Evolutionary conservation across 495 filamentous ascomycete species (phyloP), one percentile per base, ranked within the genome.

Genomic region (Xylaria bambusicola): DNA sequence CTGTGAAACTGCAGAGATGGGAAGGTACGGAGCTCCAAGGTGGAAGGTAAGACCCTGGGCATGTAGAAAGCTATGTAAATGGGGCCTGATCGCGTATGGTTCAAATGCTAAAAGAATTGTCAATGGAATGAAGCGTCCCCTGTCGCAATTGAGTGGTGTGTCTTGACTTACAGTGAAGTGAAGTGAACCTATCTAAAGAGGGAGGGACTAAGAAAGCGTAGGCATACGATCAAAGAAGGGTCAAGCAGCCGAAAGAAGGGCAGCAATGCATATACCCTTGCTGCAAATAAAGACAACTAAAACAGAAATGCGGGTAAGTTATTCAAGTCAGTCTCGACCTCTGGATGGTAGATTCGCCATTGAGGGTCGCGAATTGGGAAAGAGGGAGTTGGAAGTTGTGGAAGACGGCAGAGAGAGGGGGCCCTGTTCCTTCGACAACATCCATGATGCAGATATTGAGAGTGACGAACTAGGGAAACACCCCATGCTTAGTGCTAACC

Each of bases 101-200:
- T 50, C 50, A 69, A 69, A 64, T 24, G 66, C 66, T 69, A 52
- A 18, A 21, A 55, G 40, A 29, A 26, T 51, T 47, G 67, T 69
- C 47, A 69, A 67, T 65, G 56, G 40, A 36, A 26, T 51, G 57
- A 10, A 33, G 5, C 5, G 48, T 50, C 55, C 49, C 64, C 53
- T 53, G 26, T 20, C 27, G 61, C 47, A 48, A 33, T 12, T 21
- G 18, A 10, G 8, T 10, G 2, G 4, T 12, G 3, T 36, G 45
- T 48, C 44, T 55, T 56, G 57, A 67, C 67, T 69, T 69, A 69
- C 67, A 69, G 58, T 62, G 67, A 67, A 59, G 62, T 49, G 62
- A 68, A 68, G 57, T 46, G 48, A 61, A 64, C 26, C 15, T 21
- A 36, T 17, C 44, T 15, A 13, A 36, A 23, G 52, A 36, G 36